Percentiles rank a stretch among this genome's conserved stretches.
phyloP scores from a whole-genome alignment of 257 asterid species.

The Solanum bulbocastanum region DNA sequence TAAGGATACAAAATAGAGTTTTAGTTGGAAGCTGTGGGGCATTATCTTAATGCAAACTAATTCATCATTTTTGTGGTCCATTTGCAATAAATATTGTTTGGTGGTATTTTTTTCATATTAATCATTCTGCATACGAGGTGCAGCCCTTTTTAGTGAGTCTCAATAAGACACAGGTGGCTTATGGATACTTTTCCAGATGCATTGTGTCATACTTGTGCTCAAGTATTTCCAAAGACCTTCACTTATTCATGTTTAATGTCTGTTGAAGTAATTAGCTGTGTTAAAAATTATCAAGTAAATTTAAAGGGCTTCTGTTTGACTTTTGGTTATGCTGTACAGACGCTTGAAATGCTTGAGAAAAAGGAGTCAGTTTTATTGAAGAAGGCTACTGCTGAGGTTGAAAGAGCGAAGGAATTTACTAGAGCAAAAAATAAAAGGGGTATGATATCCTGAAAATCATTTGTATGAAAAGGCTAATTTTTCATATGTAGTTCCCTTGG shows the following conservation, averaged over 20 bases:
- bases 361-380: slow-evolving; percentile 64
- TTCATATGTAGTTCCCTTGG: not conserved
- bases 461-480: not conserved
- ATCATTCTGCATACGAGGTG: not conserved
- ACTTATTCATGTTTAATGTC: not conserved
- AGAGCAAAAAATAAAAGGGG: slow-evolving; percentile 73
- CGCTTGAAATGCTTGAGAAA: slow-evolving; percentile 81
- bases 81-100: not conserved
- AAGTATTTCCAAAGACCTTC: not conserved
- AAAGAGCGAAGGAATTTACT: slow-evolving; percentile 67
- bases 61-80: not conserved
- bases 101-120: not conserved
- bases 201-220: not conserved
- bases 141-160: not conserved
- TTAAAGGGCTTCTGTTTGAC: not conserved
- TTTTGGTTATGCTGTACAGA: slow-evolving; percentile 24
- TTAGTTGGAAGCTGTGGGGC: not conserved
- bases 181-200: not conserved
- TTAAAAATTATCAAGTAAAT: not conserved
- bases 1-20: not conserved
- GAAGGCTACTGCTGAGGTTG: slow-evolving; percentile 61
- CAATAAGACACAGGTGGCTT: not conserved
- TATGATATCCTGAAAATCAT: slow-evolving; percentile 9
- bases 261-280: not conserved
- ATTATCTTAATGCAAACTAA: not conserved